Evolutionary conservation across 768 basidiomycete species (phyloP).

Genomic region (Lentinula aciculospora): DNA sequence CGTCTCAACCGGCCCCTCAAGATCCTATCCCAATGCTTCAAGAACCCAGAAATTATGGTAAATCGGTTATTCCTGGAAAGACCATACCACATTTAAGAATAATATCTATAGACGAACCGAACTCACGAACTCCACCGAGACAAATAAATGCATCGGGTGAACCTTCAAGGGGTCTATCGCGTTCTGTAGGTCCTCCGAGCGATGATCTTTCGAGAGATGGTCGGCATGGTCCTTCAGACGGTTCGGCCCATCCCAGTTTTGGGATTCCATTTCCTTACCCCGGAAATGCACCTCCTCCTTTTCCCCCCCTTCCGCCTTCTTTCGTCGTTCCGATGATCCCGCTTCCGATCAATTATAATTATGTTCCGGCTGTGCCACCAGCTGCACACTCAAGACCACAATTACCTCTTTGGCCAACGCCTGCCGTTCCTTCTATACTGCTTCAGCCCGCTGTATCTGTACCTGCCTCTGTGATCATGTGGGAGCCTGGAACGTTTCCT

Average conservation of each 20-base stretch:
- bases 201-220: neutral
- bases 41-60: neutral
- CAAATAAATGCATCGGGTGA: neutral
- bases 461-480: neutral
- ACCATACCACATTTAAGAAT: no score
- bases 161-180: neutral
- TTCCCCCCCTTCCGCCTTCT: neutral
- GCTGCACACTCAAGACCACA: neutral
- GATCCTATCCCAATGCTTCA: neutral
- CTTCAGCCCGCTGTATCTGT: neutral
- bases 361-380: neutral
- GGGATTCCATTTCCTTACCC: neutral
- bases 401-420: neutral
- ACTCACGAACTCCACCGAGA: neutral
- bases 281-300: neutral
- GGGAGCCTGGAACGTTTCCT: conserved; percentile 2
- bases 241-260: neutral
- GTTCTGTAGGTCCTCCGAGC: neutral
- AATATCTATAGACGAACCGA: no score
- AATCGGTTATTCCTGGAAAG: neutral
- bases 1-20: neutral
- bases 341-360: neutral
- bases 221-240: neutral
- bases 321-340: neutral
- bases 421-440: neutral